Evolutionary conservation across 805 yeast genomes (phyloP), one percentile per base, ranked within the genome.

Genomic region (Ogataea polymorpha): DNA sequence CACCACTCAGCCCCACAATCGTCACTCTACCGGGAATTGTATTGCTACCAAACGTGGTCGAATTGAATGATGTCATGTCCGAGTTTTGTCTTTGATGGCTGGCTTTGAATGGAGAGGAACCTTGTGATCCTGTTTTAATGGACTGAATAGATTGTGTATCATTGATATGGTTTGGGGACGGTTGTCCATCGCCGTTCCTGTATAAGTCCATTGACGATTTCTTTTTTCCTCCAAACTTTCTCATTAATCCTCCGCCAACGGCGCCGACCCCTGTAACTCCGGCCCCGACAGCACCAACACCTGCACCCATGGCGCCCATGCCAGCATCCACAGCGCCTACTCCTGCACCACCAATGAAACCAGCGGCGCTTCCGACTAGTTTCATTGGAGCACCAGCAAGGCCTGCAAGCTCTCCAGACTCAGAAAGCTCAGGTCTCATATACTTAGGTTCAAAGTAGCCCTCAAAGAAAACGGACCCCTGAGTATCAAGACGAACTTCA

Each of bases 371-470:
- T 14, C 68, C 57, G 27, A 61, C 65, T 2, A 46, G 38, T 17
- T 41, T 37, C 32, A 46, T 23, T 20, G 49, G 46, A 25, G 34
- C 48, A 16, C 47, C 55, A 23, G 82, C 79, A 15, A 62, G 71
- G 25, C 68, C 71, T 8, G 74, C 62, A 18, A 72, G 51, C 16
- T 63, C 65, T 15, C 73, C 75, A 41, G 68, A 65, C 13, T 74
- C 74, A 6, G 63, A 67, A 32, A 82, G 59, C 35, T 65, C 63
- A n/a, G 91, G 87, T 59, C 84, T 76, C 34, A 79, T 63, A 58
- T 83, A 86, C 51, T 79, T 77, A 15, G 91, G 89, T 32, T 55
- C 58, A 62, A 84, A 86, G 1, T 67, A 62, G 3, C 77, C 81
- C 32, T 68, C 65, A 42, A 81, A 55, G 41, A 70, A 65, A n/a